A percentile compares a stretch with the other conserved stretches of the same genome.
phyloP scores from a whole-genome alignment of 2,329 filamentous ascomycete species.

The Penicillium sumatraense region DNA sequence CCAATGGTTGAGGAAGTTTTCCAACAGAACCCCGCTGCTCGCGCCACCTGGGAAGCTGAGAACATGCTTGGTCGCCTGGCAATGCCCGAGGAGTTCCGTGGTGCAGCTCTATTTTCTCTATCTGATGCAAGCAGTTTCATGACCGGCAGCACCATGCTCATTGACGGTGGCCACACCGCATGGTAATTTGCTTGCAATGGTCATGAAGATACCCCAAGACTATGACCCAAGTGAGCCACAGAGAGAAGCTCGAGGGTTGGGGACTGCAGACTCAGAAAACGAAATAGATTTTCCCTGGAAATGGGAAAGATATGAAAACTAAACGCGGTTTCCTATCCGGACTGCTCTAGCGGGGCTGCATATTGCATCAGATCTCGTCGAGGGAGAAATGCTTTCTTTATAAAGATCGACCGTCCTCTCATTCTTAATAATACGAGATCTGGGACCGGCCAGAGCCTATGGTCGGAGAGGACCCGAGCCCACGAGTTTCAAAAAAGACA shows the following conservation, averaged over 20 bases:
- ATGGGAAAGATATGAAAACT: too few relatives aligned
- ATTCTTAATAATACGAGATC: not conserved
- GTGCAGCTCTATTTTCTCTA: slow-evolving; percentile 70
- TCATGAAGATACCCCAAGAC: not conserved
- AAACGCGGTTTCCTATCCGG: too few relatives aligned
- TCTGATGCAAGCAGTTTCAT: slow-evolving; percentile 72
- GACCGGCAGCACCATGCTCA: slow-evolving; percentile 70
- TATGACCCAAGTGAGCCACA: not conserved
- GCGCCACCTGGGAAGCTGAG: slow-evolving; percentile 48
- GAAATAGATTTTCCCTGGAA: too few relatives aligned
- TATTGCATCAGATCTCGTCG: not conserved
- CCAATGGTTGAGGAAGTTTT: slow-evolving; percentile 85
- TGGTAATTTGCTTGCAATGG: slow-evolving; percentile 35
- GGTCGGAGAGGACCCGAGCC: too few relatives aligned
- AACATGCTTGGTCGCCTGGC: slow-evolving; percentile 61
- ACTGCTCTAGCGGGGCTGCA: not conserved
- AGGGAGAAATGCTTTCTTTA: not conserved
- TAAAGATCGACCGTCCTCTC: too few relatives aligned
- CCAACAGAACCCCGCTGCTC: slow-evolving; percentile 69
- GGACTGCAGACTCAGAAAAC: not conserved
- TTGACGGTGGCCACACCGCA: slow-evolving; percentile 71
- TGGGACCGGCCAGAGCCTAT: not conserved
- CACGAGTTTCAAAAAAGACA: too few relatives aligned
- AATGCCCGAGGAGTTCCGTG: slow-evolving; percentile 62
- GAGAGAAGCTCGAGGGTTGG: not conserved